A percentile compares a stretch with the other conserved stretches of the same genome.
Conservation (phyloP, 352 stramenopile species). For the Globisporangium paroecandrum region DNA sequence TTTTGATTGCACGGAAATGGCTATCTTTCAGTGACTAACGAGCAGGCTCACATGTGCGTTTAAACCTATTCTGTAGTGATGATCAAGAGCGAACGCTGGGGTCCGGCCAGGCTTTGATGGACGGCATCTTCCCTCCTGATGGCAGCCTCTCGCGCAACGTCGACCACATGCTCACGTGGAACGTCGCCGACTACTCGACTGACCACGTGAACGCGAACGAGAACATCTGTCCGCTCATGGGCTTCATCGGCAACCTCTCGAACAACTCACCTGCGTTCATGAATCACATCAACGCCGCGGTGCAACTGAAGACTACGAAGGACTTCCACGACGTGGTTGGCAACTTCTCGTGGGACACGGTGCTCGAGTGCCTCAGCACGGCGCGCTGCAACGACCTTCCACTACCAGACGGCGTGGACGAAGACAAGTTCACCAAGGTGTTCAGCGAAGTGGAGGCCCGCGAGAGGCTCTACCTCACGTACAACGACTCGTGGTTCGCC, state of each 20-base stretch:
- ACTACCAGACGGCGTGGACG: constrained; percentile 59
- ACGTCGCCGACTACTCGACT: constrained; percentile 68
- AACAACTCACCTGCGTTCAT: constrained; percentile 55
- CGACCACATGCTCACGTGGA: constrained; percentile 69
- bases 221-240: constrained; percentile 76
- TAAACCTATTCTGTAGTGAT: constrained; percentile 32
- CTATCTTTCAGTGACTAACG: background rate
- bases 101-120: constrained; percentile 77
- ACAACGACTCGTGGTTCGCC: constrained; percentile 79
- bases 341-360: constrained; percentile 78
- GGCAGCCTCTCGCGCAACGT: constrained; percentile 38
- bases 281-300: constrained; percentile 41
- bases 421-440: constrained; percentile 72
- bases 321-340: constrained; percentile 63
- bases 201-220: constrained; percentile 82
- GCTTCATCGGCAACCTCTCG: constrained; percentile 58
- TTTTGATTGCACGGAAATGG: background rate
- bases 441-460: constrained; percentile 75
- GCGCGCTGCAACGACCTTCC: constrained; percentile 74
- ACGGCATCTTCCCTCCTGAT: constrained; percentile 74
- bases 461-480: constrained; percentile 56
- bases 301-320: constrained; percentile 44
- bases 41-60: background rate
- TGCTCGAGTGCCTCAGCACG: constrained; percentile 80
- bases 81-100: constrained; percentile 82